phyloP scores from a whole-genome alignment of 1,139 yeast species.

The Yamadazyma atlantica region DNA sequence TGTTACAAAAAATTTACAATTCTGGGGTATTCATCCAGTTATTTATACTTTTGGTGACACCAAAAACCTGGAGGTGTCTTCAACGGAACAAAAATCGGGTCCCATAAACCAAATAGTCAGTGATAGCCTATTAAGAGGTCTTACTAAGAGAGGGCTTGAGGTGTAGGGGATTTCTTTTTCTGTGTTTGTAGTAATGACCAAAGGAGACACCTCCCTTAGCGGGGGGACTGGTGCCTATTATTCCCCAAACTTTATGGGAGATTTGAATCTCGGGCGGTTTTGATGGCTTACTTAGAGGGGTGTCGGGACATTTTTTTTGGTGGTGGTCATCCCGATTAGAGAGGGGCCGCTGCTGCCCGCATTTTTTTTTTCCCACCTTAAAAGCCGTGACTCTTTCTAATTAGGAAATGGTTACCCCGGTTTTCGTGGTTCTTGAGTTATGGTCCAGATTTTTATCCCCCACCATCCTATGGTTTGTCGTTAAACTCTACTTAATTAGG shows the following conservation, averaged over 20 bases:
- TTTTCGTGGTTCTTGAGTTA: not conserved
- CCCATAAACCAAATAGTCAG: not conserved
- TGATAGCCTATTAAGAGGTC: slow-evolving; percentile 1
- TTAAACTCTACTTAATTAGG: not conserved
- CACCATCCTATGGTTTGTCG: not conserved
- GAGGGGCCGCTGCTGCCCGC: too few species aligned
- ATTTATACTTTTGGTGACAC: slow-evolving; percentile 1
- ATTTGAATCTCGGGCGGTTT: not conserved
- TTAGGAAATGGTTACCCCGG: slow-evolving; percentile 3
- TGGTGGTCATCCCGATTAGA: not conserved
- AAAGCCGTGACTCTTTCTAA: slow-evolving; percentile 1
- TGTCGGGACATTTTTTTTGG: too few species aligned
- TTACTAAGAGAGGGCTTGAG: too few species aligned
- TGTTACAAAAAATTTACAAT: too few species aligned
- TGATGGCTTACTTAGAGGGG: not conserved
- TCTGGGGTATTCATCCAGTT: too few species aligned
- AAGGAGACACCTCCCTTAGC: not conserved
- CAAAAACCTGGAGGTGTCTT: not conserved
- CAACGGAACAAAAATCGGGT: slow-evolving; percentile 8
- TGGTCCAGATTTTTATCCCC: not conserved
- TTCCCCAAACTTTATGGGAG: not conserved
- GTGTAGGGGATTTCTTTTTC: slow-evolving; percentile 1
- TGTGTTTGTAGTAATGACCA: slow-evolving; percentile 1
- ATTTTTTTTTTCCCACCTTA: too few species aligned
- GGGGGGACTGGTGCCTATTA: too few species aligned